phyloP scores from a whole-genome alignment of 345 rosid species.

The Eucalyptus marginata region DNA sequence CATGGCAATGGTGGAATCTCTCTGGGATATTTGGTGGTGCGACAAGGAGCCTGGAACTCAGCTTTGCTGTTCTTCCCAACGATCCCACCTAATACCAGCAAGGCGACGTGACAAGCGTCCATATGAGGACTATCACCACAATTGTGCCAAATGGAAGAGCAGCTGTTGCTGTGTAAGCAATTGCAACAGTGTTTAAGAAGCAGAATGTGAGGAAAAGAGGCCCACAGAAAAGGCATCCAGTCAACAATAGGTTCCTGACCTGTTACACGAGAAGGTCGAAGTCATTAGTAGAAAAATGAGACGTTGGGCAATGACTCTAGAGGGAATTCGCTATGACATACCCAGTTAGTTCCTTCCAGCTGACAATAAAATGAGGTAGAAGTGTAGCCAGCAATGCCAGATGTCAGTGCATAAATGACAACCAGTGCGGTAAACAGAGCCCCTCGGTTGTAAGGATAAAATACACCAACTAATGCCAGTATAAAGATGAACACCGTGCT shows the following conservation, averaged over 20 bases:
- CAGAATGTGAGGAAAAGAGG: conserved; percentile 41
- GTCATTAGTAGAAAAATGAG: background rate
- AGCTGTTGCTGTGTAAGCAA: conserved; percentile 38
- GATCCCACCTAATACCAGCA: conserved; percentile 41
- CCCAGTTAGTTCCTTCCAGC: conserved; percentile 53
- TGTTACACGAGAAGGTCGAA: background rate
- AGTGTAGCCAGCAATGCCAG: conserved; percentile 49
- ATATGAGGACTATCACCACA: conserved; percentile 37
- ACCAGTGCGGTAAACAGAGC: conserved; percentile 48
- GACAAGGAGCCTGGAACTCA: conserved; percentile 57
- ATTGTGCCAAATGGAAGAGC: conserved; percentile 45
- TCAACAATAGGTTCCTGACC: conserved; percentile 40
- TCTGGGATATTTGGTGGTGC: conserved; percentile 45
- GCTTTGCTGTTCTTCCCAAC: conserved; percentile 53
- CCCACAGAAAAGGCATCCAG: conserved; percentile 44
- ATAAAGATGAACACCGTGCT: conserved; percentile 35
- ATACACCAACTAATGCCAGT: conserved; percentile 40
- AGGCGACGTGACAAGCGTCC: conserved; percentile 44
- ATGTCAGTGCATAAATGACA: conserved; percentile 45
- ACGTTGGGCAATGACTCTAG: background rate
- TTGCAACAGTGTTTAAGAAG: conserved; percentile 46
- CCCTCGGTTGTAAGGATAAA: conserved; percentile 49
- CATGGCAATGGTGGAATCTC: conserved; percentile 46
- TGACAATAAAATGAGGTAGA: conserved; percentile 39
- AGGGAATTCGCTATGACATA: background rate